Evolutionary conservation across 495 filamentous ascomycete genomes (phyloP).

Genomic region (Chlorociboria aeruginascens): DNA sequence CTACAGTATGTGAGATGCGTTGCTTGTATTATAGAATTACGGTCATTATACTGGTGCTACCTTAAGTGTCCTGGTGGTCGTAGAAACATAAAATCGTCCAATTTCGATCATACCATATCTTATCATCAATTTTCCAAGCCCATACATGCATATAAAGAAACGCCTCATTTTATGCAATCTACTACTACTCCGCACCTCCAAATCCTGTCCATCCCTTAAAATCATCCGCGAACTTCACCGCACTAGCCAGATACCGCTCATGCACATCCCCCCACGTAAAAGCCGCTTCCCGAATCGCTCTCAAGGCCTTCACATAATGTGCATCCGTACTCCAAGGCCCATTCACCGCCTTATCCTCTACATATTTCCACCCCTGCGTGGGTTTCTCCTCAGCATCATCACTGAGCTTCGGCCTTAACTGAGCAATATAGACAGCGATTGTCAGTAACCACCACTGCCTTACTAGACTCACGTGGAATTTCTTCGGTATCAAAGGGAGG

Average conservation of each 20-base stretch:
- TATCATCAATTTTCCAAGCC: too few species aligned
- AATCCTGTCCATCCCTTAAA: conserved; percentile 58
- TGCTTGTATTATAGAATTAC: too few species aligned
- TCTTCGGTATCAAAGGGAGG: conserved; percentile 62
- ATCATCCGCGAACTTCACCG: conserved; percentile 65
- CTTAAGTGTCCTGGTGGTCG: too few species aligned
- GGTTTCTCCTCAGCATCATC: conserved; percentile 48
- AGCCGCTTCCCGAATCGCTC: conserved; percentile 62
- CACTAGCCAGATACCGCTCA: conserved; percentile 63
- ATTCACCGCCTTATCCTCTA: conserved; percentile 53
- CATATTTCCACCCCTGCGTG: conserved; percentile 67
- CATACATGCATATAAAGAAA: background rate
- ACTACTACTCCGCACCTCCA: conserved; percentile 8
- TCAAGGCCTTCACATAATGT: conserved; percentile 71
- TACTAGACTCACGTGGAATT: conserved; percentile 60
- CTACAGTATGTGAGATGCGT: too few species aligned
- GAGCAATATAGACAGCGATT: conserved; percentile 62
- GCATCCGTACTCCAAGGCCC: conserved; percentile 55
- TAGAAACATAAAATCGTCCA: too few species aligned
- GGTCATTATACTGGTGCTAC: too few species aligned
- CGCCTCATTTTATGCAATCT: background rate
- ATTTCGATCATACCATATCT: too few species aligned
- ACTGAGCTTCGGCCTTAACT: conserved; percentile 58
- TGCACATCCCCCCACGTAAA: conserved; percentile 77
- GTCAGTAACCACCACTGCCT: conserved; percentile 84